Evolutionary conservation across 495 filamentous ascomycete genomes (phyloP), one percentile per base, ranked within the genome.

Genomic region (Xylaria telfairii): DNA sequence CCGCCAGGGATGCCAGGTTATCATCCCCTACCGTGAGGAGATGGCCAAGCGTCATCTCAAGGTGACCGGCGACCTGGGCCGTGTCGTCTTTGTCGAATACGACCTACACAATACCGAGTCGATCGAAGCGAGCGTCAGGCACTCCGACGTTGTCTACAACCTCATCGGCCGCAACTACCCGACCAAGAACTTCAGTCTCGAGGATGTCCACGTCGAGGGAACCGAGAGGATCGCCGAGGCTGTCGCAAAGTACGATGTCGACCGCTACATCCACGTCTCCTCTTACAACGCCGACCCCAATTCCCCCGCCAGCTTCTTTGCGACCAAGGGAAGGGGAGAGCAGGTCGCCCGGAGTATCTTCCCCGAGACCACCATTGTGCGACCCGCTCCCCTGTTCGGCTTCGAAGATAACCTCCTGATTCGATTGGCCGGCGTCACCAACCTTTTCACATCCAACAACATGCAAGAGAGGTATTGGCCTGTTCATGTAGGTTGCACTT

Each of bases 41-140:
- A 97, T 97, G 94, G 84, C 90, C 67, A 98, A 97, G 88, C 91
- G 96, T 74, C 94, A 98, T 83, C 85, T 99, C 79, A 99, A 97
- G 83, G 89, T 97, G 64, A 87, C 93, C 47, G 96, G 96, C 82
- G 96, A 99, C 85, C 86, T 99, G 53, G 96, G 96, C 61, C 88
- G 91, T 71, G 89, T 99, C 47, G 83, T 91, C 72, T 97, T 98
- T 82, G 87, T 95, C 74, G 96, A 99, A 89, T 96, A 92, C 83
- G 96, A 99, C 79, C 87, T 99, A 67, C 90, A 90, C 75, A 99
- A 99, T 83, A 98, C 94, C 60, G 87, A 92, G 74, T 98, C 95
- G 26, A 94, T 99, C 74, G 96, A 99, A 80, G 95, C 96, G 83
- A 94, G 92, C 73, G 95, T 99, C 49, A 88, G 96, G 77, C 96